These are phyloP conservation scores for Candida adriatica DNA, from an alignment of 805 yeast genomes.

Conservation along the genomic window DNA sequence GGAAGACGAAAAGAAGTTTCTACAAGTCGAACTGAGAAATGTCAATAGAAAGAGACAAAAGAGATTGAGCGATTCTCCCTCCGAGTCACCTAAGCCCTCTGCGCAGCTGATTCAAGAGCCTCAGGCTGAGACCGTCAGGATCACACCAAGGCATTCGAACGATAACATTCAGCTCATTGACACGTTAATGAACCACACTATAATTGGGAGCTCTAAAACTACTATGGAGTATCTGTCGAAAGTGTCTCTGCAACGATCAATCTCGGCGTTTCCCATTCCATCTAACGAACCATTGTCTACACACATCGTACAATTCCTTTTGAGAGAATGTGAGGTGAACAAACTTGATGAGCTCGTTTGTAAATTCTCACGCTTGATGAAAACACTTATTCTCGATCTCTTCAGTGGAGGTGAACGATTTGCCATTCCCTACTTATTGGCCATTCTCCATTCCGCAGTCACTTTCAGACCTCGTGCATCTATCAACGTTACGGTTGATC, in stretches of 20 bases:
- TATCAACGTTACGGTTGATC: slow-evolving; percentile 27
- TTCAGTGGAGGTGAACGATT: slow-evolving; percentile 3
- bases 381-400: slow-evolving; percentile 21
- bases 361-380: slow-evolving; percentile 32
- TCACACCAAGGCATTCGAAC: slow-evolving; percentile 20
- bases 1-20: slow-evolving; percentile 50
- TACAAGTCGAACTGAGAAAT: slow-evolving; percentile 40
- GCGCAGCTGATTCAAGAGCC: slow-evolving; percentile 6
- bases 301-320: slow-evolving; percentile 35
- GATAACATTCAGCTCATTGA: slow-evolving; percentile 33
- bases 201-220: slow-evolving; percentile 28
- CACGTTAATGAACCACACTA: slow-evolving; percentile 26
- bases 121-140: background rate
- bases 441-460: slow-evolving; percentile 48
- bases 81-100: slow-evolving; percentile 6
- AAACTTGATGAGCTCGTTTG: slow-evolving; percentile 44
- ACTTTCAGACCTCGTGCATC: slow-evolving; percentile 58
- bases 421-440: slow-evolving; percentile 53
- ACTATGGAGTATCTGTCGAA: slow-evolving; percentile 30
- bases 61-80: slow-evolving; percentile 2
- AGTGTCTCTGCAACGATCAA: slow-evolving; percentile 23
- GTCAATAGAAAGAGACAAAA: slow-evolving; percentile 16
- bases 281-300: slow-evolving; percentile 28
- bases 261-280: slow-evolving; percentile 15
- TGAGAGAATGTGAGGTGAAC: slow-evolving; percentile 33